Conservation (phyloP, 495 filamentous ascomycete species). For the Cairneyella variabilis region DNA sequence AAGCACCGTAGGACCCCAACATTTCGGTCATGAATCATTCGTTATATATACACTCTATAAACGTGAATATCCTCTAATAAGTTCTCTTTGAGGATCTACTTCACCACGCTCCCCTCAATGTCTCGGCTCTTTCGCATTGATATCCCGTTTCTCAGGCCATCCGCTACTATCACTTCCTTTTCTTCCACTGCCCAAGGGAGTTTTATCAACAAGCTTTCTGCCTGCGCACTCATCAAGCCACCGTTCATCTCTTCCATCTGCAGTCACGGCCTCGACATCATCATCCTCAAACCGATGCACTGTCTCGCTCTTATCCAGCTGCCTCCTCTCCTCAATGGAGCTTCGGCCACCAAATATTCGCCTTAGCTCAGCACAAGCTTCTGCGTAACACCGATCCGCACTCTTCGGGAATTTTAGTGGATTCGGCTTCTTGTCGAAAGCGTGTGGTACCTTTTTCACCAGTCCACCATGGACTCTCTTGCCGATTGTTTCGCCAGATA, state of each 20-base stretch:
- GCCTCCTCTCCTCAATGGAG: conserved; percentile 20
- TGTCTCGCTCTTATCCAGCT: conserved; percentile 12
- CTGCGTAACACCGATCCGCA: conserved; percentile 35
- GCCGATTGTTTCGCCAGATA: conserved; percentile 43
- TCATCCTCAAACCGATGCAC: conserved; percentile 22
- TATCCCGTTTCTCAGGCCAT: not conserved
- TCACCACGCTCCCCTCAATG: too few species aligned
- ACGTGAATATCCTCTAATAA: too few species aligned
- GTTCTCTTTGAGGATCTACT: too few species aligned
- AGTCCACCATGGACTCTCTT: conserved; percentile 68
- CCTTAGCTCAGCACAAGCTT: conserved; percentile 40
- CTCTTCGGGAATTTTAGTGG: conserved; percentile 51
- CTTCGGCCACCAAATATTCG: conserved; percentile 32
- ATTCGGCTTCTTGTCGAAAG: conserved; percentile 84
- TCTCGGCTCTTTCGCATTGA: too few species aligned
- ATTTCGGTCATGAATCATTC: too few species aligned
- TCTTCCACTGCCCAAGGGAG: not conserved
- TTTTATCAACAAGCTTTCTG: not conserved
- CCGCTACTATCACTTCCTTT: not conserved
- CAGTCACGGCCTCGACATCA: not conserved
- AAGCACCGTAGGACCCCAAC: too few species aligned
- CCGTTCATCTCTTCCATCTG: not conserved
- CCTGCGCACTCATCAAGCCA: not conserved
- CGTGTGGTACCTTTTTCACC: conserved; percentile 72
- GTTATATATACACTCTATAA: too few species aligned